phyloP scores from a whole-genome alignment of 768 basidiomycete genomes.

The Tephrocybe rancida region DNA sequence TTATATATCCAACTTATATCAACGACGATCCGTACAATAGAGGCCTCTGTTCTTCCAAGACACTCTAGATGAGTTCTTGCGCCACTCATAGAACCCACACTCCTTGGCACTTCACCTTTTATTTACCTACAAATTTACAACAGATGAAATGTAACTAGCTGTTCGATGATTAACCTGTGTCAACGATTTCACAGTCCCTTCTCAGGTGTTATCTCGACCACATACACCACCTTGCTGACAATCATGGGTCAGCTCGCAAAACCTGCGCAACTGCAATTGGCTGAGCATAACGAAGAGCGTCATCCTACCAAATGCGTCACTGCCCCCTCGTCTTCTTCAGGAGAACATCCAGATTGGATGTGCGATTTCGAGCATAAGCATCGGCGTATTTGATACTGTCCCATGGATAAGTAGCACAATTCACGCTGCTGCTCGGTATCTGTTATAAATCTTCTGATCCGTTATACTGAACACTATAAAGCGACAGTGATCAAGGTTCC shows the following conservation, averaged over 20 bases:
- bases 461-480: not conserved
- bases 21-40: not conserved
- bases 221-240: not conserved
- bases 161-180: too few species aligned
- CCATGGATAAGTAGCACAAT: conserved; percentile 18
- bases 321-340: not conserved
- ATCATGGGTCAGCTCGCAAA: conserved; percentile 1
- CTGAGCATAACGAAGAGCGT: conserved; percentile 3
- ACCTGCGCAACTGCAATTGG: conserved; percentile 14
- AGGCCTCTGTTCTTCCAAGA: not conserved
- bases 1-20: not conserved
- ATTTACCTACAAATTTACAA: not conserved
- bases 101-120: not conserved
- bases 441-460: not conserved
- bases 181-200: too few species aligned
- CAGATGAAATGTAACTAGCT: not conserved
- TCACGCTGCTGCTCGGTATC: conserved; percentile 10
- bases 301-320: conserved; percentile 1
- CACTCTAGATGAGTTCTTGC: conserved; percentile 7
- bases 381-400: not conserved
- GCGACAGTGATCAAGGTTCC: not conserved
- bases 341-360: not conserved
- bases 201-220: not conserved
- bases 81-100: not conserved
- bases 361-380: not conserved